A percentile compares a stretch with the other conserved stretches of the same genome.
Conservation (phyloP, 805 yeast species). For the Ogataea parapolymorpha region DNA sequence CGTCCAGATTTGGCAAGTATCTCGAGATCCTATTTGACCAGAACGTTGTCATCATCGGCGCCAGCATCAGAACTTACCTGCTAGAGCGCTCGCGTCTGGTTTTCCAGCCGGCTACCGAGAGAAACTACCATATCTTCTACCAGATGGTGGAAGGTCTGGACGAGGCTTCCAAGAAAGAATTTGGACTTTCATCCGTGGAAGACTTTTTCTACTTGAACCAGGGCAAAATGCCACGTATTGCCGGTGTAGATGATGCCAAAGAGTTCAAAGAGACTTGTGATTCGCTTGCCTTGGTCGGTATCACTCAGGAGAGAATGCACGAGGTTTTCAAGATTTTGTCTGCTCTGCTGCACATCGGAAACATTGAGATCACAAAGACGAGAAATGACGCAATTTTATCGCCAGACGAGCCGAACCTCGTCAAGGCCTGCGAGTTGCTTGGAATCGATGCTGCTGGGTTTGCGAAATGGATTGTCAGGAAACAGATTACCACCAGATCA, state of each 20-base stretch:
- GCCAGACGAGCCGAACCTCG: constrained; percentile 82
- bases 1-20: constrained; percentile 96
- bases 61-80: constrained; percentile 87
- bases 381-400: constrained; percentile 78
- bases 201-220: constrained; percentile 84
- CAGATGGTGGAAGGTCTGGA: constrained; percentile 77
- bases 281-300: constrained; percentile 79
- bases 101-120: constrained; percentile 85
- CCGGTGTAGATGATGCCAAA: constrained; percentile 74
- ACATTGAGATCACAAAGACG: constrained; percentile 80
- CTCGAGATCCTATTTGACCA: constrained; percentile 84
- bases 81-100: constrained; percentile 93
- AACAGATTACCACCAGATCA: constrained; percentile 86
- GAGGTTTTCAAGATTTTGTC: constrained; percentile 78
- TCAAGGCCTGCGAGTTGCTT: constrained; percentile 77
- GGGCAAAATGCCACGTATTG: constrained; percentile 71
- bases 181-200: constrained; percentile 60
- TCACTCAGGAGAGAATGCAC: constrained; percentile 53
- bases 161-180: constrained; percentile 48
- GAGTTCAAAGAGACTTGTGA: constrained; percentile 75
- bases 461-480: constrained; percentile 89
- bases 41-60: constrained; percentile 81
- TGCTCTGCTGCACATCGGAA: constrained; percentile 89
- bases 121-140: constrained; percentile 94
- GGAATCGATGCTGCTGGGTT: constrained; percentile 73